A percentile compares a stretch with the other conserved stretches of the same genome.
Evolutionary conservation across 192 early-diverging fungal genomes (phyloP).

Genomic region (Gigaspora rosea): DNA sequence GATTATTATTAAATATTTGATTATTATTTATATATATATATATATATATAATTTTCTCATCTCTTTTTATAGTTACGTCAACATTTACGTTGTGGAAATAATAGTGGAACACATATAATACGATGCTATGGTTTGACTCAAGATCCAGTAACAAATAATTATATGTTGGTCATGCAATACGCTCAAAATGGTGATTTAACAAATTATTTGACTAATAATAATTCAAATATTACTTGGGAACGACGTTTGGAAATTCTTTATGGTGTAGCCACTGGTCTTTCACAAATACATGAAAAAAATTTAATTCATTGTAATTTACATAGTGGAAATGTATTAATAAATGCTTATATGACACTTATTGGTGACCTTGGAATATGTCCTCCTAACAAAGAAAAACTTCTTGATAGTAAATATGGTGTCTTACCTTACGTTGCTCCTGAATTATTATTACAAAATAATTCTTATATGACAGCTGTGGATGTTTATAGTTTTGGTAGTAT

Average conservation of each 20-base stretch:
- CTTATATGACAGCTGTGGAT: slow-evolving; percentile 39
- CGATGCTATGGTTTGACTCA: slow-evolving; percentile 17
- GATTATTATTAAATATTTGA: not conserved
- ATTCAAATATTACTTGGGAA: slow-evolving; percentile 35
- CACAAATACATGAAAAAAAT: slow-evolving; percentile 45
- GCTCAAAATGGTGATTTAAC: slow-evolving; percentile 41
- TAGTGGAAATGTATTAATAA: slow-evolving; percentile 26
- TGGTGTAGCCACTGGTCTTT: slow-evolving; percentile 38
- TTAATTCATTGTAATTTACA: slow-evolving; percentile 45
- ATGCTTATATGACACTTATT: not conserved
- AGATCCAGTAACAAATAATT: slow-evolving; percentile 36
- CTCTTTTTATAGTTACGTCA: not conserved
- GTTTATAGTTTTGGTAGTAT: slow-evolving; percentile 47
- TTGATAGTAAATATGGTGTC: slow-evolving; percentile 28
- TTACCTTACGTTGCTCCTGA: slow-evolving; percentile 48
- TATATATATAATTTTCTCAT: too few relatives aligned
- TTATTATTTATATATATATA: not conserved
- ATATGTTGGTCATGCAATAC: slow-evolving; percentile 42
- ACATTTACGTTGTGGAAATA: not conserved
- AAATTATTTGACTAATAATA: slow-evolving; percentile 33
- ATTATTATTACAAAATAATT: slow-evolving; percentile 32
- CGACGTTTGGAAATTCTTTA: slow-evolving; percentile 39
- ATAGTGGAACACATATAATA: slow-evolving; percentile 8
- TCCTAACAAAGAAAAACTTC: not conserved
- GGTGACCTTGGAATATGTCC: not conserved